These are phyloP conservation scores for Speleostelium caveatum DNA, from an alignment of 78 protist genomes.

Conservation along the genomic window DNA sequence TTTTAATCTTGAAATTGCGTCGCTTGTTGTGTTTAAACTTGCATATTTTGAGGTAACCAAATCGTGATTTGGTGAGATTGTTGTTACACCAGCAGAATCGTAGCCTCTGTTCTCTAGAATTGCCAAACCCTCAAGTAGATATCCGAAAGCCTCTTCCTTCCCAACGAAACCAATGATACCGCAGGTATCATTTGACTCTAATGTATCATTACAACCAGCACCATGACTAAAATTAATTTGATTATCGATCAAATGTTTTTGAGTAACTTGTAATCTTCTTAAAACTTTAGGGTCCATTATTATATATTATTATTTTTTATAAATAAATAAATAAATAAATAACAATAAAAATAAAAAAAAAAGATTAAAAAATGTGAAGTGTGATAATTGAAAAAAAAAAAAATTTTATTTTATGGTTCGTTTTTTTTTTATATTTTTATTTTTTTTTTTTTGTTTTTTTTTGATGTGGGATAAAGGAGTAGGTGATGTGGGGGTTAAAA, in stretches of 20 bases:
- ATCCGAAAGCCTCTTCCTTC: conserved; percentile 66
- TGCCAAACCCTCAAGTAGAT: conserved; percentile 70
- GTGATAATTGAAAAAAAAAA: too few relatives aligned
- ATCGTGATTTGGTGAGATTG: conserved; percentile 49
- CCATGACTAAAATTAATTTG: background rate
- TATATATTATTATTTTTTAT: background rate
- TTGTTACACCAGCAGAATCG: conserved; percentile 79
- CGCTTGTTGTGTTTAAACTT: conserved; percentile 75
- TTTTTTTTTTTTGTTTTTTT: too few relatives aligned
- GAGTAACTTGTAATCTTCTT: conserved; percentile 72
- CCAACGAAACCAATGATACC: conserved; percentile 81
- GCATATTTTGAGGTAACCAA: conserved; percentile 80
- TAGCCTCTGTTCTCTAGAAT: conserved; percentile 81
- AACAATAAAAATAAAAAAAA: too few relatives aligned
- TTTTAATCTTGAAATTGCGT: conserved; percentile 73
- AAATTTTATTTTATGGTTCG: too few relatives aligned
- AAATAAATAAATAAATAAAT: background rate
- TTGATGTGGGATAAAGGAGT: too few relatives aligned
- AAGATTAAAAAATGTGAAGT: too few relatives aligned
- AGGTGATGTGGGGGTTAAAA: too few relatives aligned
- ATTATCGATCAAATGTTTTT: conserved; percentile 32
- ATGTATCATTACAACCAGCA: background rate
- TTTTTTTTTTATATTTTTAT: too few relatives aligned
- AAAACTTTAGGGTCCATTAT: conserved; percentile 25
- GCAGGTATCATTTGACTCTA: conserved; percentile 58